Percentiles rank a stretch among this genome's conserved stretches.
phyloP scores from a whole-genome alignment of 441 rosid genomes.

The Biscutella laevigata region DNA sequence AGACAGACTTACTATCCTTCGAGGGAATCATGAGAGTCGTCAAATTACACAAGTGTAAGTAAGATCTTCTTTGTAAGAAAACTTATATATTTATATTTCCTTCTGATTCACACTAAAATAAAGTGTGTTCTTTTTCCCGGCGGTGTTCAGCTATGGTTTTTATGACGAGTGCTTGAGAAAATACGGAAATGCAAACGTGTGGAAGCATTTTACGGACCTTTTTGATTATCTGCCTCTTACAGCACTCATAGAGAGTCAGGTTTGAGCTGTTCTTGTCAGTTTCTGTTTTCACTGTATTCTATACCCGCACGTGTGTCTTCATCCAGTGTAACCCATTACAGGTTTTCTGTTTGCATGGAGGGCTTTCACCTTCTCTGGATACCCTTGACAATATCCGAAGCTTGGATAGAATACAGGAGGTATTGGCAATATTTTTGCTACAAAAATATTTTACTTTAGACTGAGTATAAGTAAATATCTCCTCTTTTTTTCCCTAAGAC shows the following conservation, averaged over 20 bases:
- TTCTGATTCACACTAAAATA: background rate
- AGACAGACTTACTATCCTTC: slow-evolving; percentile 85
- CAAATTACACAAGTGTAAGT: slow-evolving; percentile 99
- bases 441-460: background rate
- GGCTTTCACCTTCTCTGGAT: slow-evolving; percentile 91
- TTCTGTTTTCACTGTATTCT: background rate
- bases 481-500: background rate
- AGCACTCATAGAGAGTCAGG: slow-evolving; percentile 99
- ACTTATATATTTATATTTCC: background rate
- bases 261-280: slow-evolving; percentile 23
- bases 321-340: slow-evolving; percentile 16
- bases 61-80: background rate
- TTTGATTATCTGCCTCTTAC: slow-evolving; percentile 92
- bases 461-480: background rate
- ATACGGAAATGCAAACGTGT: slow-evolving; percentile 94
- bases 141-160: slow-evolving; percentile 76
- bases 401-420: slow-evolving; percentile 96
- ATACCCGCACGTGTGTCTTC: slow-evolving; percentile 9
- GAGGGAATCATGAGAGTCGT: slow-evolving; percentile 96
- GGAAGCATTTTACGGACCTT: slow-evolving; percentile 93
- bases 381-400: slow-evolving; percentile 91
- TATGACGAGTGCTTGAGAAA: slow-evolving; percentile 94
- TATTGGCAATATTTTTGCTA: slow-evolving; percentile 14
- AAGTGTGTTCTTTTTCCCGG: background rate
- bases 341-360: slow-evolving; percentile 98